Percentiles rank a stretch among this genome's conserved stretches.
These are phyloP conservation scores for Thinopyrum obtusiflorum DNA, from an alignment of 202 grass and related monocot genomes.

Conservation along the genomic window DNA sequence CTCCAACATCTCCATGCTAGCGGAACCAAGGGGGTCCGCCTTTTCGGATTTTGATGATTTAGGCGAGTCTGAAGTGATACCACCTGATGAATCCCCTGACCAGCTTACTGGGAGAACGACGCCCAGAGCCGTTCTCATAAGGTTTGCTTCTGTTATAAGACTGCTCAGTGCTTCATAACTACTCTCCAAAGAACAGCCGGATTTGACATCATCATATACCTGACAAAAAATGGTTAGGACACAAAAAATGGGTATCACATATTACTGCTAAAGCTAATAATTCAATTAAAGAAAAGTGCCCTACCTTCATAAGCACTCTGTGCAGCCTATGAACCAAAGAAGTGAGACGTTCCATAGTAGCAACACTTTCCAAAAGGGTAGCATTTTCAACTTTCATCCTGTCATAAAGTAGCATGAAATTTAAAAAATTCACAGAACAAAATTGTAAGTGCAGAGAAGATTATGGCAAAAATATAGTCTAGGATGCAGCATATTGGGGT, in stretches of 20 bases:
- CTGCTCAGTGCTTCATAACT: conserved; percentile 59
- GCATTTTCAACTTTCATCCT: conserved; percentile 89
- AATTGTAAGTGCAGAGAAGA: conserved; percentile 21
- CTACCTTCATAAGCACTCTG: conserved; percentile 72
- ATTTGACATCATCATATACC: conserved; percentile 72
- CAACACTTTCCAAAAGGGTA: conserved; percentile 68
- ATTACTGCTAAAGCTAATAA: background rate
- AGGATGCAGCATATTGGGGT: background rate
- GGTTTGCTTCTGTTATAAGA: conserved; percentile 74
- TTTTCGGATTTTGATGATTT: conserved; percentile 48
- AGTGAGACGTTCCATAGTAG: conserved; percentile 74
- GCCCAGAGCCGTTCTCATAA: conserved; percentile 67
- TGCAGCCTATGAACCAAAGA: conserved; percentile 77
- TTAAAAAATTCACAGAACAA: conserved; percentile 18
- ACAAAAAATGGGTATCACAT: background rate
- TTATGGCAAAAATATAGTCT: background rate
- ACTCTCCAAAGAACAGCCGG: conserved; percentile 37
- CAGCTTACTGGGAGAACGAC: conserved; percentile 70
- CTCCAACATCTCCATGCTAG: conserved; percentile 82
- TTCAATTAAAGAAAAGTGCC: background rate
- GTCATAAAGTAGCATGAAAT: conserved; percentile 37
- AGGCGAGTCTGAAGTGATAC: conserved; percentile 49
- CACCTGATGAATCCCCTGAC: conserved; percentile 67
- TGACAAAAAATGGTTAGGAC: conserved; percentile 10
- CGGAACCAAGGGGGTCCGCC: conserved; percentile 47